phyloP scores from a whole-genome alignment of 1,284 basidiomycete genomes.

The Ustilago cynodontis region DNA sequence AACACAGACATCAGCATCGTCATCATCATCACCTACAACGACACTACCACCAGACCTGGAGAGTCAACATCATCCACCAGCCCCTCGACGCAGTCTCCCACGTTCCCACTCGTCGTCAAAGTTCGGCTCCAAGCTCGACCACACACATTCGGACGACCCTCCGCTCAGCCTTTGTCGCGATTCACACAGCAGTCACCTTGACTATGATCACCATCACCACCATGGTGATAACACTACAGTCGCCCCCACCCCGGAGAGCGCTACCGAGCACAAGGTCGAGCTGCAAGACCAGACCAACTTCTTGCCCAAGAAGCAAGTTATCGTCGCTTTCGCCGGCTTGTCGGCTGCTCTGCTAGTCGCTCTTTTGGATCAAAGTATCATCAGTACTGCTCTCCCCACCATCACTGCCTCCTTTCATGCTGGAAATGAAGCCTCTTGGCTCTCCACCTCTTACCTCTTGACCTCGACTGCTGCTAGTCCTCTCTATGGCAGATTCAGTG shows the following conservation, averaged over 20 bases:
- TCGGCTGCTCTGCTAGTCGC: conserved; percentile 70
- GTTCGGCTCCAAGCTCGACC: conserved; percentile 14
- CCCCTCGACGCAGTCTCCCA: background rate
- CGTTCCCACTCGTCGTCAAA: conserved; percentile 10
- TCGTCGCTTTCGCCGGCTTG: conserved; percentile 77
- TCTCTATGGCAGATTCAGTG: conserved; percentile 73
- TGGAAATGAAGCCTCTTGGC: conserved; percentile 71
- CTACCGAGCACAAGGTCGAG: conserved; percentile 42
- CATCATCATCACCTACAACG: conserved; percentile 10
- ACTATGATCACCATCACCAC: conserved; percentile 3
- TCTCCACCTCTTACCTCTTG: conserved; percentile 71
- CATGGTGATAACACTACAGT: conserved; percentile 29
- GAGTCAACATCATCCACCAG: conserved; percentile 1
- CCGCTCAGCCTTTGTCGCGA: conserved; percentile 13
- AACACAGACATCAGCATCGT: conserved; percentile 12
- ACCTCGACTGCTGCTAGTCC: conserved; percentile 70
- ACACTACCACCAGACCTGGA: conserved; percentile 29
- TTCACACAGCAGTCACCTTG: conserved; percentile 5
- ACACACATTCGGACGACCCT: conserved; percentile 9
- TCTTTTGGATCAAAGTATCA: conserved; percentile 69
- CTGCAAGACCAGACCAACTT: conserved; percentile 83
- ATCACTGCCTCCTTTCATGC: conserved; percentile 57
- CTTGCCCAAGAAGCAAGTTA: conserved; percentile 77
- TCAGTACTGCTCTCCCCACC: conserved; percentile 69
- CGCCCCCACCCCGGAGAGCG: conserved; percentile 34